Percentiles rank a stretch among this genome's conserved stretches.
These are phyloP conservation scores for Davidsoniella virescens DNA, from an alignment of 2,329 filamentous ascomycete genomes.

Conservation along the genomic window DNA sequence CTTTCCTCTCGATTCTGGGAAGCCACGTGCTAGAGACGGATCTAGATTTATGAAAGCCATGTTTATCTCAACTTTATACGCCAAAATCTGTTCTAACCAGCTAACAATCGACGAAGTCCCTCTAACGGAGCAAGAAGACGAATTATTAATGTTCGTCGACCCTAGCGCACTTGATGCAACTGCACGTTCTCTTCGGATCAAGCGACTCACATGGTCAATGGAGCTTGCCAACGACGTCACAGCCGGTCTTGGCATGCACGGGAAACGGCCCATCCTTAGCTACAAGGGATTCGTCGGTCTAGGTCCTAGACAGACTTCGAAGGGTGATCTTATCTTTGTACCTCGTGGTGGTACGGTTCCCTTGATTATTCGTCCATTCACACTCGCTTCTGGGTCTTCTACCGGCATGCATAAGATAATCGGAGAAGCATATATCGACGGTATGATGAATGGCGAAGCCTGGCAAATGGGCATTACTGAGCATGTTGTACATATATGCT, in stretches of 20 bases:
- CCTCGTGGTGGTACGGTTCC: constrained; percentile 7
- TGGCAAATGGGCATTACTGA: constrained; percentile 8
- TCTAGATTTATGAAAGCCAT: not conserved
- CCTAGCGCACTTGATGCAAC: not conserved
- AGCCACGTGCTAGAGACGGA: not conserved
- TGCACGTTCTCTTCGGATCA: not conserved
- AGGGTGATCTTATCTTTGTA: constrained; percentile 6
- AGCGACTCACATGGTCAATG: not conserved
- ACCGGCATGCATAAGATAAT: constrained; percentile 5
- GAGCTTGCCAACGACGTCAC: not conserved
- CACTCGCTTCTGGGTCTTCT: not conserved
- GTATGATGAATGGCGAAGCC: constrained; percentile 5
- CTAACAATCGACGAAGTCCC: too few relatives aligned
- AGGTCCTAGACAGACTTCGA: constrained; percentile 1
- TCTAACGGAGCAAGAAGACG: too few relatives aligned
- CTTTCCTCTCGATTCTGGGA: not conserved
- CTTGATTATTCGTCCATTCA: constrained; percentile 3
- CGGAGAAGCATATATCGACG: constrained; percentile 7
- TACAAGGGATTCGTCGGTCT: constrained; percentile 6
- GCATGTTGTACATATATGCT: constrained; percentile 2
- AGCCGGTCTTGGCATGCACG: constrained; percentile 1
- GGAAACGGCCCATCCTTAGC: constrained; percentile 2
- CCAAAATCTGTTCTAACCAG: too few relatives aligned
- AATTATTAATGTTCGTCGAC: too few relatives aligned
- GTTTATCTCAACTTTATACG: not conserved